These are phyloP conservation scores for Mucor saturninus DNA, from an alignment of 371 early-diverging fungal species.

Conservation along the genomic window DNA sequence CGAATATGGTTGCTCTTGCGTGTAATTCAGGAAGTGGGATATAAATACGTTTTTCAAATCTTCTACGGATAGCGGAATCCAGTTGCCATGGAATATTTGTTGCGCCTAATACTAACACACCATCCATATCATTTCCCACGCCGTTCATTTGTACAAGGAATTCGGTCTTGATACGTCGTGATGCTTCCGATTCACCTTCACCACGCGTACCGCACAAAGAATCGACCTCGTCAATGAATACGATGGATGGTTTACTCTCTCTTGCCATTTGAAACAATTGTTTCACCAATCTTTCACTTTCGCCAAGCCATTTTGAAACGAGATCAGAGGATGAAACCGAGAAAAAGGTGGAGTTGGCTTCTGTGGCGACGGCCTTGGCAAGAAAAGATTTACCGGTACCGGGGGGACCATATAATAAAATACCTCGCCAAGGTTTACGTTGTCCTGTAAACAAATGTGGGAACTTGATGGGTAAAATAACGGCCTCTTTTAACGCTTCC, in stretches of 20 bases:
- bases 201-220: conserved; percentile 93
- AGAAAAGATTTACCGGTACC: conserved; percentile 98
- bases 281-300: conserved; percentile 91
- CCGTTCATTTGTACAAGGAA: conserved; percentile 98
- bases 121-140: conserved; percentile 92
- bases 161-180: conserved; percentile 91
- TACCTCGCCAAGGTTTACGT: conserved; percentile 97
- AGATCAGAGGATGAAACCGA: conserved; percentile 95
- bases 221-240: conserved; percentile 99
- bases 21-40: conserved; percentile 92
- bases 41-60: conserved; percentile 97
- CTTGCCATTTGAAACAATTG: conserved; percentile 95
- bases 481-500: conserved; percentile 98
- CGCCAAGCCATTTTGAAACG: conserved; percentile 98
- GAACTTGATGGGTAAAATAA: conserved; percentile 97
- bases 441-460: conserved; percentile 95
- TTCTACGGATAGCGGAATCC: conserved; percentile 91
- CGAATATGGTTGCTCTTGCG: conserved; percentile 92
- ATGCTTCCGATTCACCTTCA: conserved; percentile 95
- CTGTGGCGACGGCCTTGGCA: conserved; percentile 97
- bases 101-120: conserved; percentile 94
- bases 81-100: conserved; percentile 98
- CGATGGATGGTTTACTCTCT: conserved; percentile 91
- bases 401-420: conserved; percentile 98
- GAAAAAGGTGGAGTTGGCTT: conserved; percentile 95